Evolutionary conservation across 2,329 filamentous ascomycete species (phyloP), one percentile per base, ranked within the genome.

Genomic region (Aureobasidium subglaciale): DNA sequence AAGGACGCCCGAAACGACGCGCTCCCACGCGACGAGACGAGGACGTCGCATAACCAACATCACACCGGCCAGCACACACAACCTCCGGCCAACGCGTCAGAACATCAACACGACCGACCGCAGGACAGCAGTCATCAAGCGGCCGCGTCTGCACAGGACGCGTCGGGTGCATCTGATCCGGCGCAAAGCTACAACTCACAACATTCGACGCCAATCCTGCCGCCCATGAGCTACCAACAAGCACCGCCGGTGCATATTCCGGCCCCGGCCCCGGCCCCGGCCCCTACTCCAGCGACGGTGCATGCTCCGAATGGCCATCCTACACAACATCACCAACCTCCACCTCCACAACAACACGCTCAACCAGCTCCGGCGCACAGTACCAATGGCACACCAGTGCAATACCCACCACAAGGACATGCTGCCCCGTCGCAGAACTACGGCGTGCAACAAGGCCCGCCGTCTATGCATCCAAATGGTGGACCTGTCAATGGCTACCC

Each of bases 281-380:
- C 25, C 18, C 18, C 49, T n/a, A 27, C 42, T 20, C 13, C 42
- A 32, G 42, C 35, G 37, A 16, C 48, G n/a, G 48, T 24, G 9
- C 48, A 53, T 41, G 25, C 18, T 9, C 48, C 30, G 37, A 53
- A 53, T n/a, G 48, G 48, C 11, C 38, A 53, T 11, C 38, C 24
- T 7, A 38, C 40, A 4, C 50, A 67, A 37, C 63, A 66, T 43
- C 64, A 66, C 49, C 63, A 68, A 46, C 52, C 40, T n/a, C 40
- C 40, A 22, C 38, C 50, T 20, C 41, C 34, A 5, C 54, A 48
- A 24, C 42, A 56, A 9, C 41, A 49, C 20, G 27, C 40, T 49
- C 40, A 34, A n/a, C 35, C 49, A 9, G 11, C 40, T 18, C 37
- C 50, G 32, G 37, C 48, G 41, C 53, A 55, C 10, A 34, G 18